Base-by-base conservation (phyloP, 2,329 filamentous ascomycete genomes). In the Ophiostoma piceae region DNA sequence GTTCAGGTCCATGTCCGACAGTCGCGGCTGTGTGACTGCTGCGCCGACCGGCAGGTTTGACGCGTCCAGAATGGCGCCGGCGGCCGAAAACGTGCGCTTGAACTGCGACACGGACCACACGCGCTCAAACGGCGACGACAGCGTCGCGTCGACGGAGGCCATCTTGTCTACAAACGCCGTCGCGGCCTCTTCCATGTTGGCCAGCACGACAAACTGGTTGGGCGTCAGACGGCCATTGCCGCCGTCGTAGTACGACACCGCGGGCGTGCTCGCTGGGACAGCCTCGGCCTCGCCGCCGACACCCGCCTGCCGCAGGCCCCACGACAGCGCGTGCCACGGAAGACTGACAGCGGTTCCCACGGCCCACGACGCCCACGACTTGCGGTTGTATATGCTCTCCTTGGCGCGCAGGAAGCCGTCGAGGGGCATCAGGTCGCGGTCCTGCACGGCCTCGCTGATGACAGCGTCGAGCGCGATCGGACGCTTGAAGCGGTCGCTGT, bases 391-490 rank as follows among this genome's bases (percentile, higher is more conserved):
- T 73, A 97, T 87, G 79, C 88, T 94, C 70, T 89, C 86, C 68
- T 84, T 84, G 1, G 85, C 82, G 3, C 76, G 77, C 69, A 90
- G 78, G 75, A 96, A 99, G 11, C 90, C 84, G 16, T 85, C 80
- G 12, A 94, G 76, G 0, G 90, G 87, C 14, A 97, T 82, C 78
- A 97, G 85, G 64, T 90, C 88, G 66, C 84, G 87, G 62, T 84
- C 86, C 68, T 84, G 82, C 0, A 95, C 80, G 0, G 91, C 91
- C 75, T 98, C 94, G 39, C 81, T 80, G 67, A 98, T 82, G 5
- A 94, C 95, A 3, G 89, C 87, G 0, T 90, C 90, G 0, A 99
- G 82, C 2, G 91, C 92, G 11, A 94, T 84, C 1, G 95, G 95
- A 65, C 89, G 86, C 1, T 95, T 95, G 79, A 88, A 94, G 75